phyloP scores from a whole-genome alignment of 225 moss, liverwort and hornwort species.

The Pseudisothecium myosuroides region DNA sequence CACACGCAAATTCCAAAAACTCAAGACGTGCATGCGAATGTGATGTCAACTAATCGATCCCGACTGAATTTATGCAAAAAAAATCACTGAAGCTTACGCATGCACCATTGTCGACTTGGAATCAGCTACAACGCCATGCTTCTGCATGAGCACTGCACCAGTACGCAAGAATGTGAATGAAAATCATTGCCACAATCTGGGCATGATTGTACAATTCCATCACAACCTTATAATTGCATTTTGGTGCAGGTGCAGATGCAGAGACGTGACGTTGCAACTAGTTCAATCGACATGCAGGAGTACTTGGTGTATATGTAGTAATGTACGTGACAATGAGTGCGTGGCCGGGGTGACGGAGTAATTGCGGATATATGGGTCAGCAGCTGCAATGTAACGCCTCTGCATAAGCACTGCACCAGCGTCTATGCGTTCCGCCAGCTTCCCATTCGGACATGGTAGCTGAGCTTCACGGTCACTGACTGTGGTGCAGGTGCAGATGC shows the following conservation, averaged over 20 bases:
- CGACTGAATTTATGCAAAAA: neutral
- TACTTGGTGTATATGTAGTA: neutral
- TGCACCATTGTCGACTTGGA: neutral
- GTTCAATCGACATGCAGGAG: neutral
- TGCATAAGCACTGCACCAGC: constrained; percentile 41
- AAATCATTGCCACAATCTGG: neutral
- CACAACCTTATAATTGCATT: neutral
- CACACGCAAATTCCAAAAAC: neutral
- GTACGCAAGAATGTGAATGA: neutral
- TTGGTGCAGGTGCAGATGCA: constrained; percentile 56
- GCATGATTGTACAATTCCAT: neutral
- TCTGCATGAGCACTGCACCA: constrained; percentile 41
- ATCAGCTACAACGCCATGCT: constrained; percentile 2
- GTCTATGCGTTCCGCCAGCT: neutral
- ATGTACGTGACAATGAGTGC: neutral
- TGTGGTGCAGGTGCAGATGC: constrained; percentile 39
- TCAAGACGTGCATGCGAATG: neutral
- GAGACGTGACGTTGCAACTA: constrained; percentile 14
- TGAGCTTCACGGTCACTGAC: neutral
- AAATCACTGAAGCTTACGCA: neutral
- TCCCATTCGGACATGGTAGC: neutral
- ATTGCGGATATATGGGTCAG: neutral
- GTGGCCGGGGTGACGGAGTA: neutral
- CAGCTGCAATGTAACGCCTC: constrained; percentile 22
- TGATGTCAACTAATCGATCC: no score